Evolutionary conservation across 176 grass and related monocot genomes (phyloP), one percentile per base, ranked within the genome.

Genomic region (Dactylis glomerata): DNA sequence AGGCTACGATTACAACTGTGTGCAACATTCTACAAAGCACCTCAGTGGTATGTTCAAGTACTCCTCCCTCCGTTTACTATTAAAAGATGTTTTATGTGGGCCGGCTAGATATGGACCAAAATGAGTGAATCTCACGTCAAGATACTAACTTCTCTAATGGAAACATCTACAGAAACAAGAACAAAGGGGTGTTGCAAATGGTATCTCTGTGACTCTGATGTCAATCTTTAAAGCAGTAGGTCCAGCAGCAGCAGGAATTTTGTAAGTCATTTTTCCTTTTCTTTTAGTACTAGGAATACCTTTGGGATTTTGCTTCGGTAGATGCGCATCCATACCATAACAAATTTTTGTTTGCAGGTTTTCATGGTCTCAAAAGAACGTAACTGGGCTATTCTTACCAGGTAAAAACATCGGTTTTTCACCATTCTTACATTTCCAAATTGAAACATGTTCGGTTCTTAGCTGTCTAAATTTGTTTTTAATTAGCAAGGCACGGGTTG

Each of bases 281-380:
- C 5, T 75, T 15, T 51, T 46, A 5, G 63, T 12, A 27, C 2
- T 52, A 51, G 64, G 46, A 51, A 40, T 26, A n/a, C 17, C 75
- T 61, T 5, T 40, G 3, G 14, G 68, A 33, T 5, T 5, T 32
- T 4, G 0, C 2, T 41, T 82, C 1, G 54, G 15, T 2, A 61
- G 11, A 55, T 76, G 33, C 68, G 56, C 3, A 38, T 37, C 66
- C 64, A 8, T 34, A 47, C 22, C 22, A 72, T 37, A 49, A 34
- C 9, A 67, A 51, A 8, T 41, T 76, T 51, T 6, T 26, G 3
- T 76, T 2, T 1, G 4, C 54, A 57, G 54, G 9, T 57, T 57
- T 57, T 57, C 54, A 24, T 23, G 54, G 54, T 10, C 54, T 40
- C 92, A 91, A 49, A 94, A 91, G 42, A 84, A 91, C 26, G 40